phyloP scores from a whole-genome alignment of 306 rosid species.

The Bauhinia variegata region DNA sequence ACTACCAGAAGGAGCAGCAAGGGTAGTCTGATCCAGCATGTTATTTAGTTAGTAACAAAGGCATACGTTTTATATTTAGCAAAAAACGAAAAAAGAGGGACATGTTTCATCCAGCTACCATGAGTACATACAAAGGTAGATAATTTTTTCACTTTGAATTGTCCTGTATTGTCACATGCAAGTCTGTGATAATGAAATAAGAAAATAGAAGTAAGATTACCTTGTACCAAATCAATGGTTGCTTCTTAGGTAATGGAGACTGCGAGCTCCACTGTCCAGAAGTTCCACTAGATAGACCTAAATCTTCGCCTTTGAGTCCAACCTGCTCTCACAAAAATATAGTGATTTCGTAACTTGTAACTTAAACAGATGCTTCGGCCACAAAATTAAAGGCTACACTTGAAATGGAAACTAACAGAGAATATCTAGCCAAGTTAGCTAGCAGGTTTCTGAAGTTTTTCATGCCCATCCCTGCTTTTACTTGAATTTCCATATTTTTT shows the following conservation, averaged over 20 bases:
- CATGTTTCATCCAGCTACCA: neutral
- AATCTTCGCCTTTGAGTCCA: constrained; percentile 83
- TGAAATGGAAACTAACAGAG: no score
- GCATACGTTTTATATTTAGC: neutral
- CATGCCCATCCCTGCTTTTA: no score
- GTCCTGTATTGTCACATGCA: neutral
- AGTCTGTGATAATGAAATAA: neutral
- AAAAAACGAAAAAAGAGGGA: neutral
- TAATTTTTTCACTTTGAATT: neutral
- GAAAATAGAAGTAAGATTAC: constrained; percentile 38
- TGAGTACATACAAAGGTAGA: no score
- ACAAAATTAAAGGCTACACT: no score
- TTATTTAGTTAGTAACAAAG: constrained; percentile 35
- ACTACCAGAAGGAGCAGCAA: constrained; percentile 66
- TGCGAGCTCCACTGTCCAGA: constrained; percentile 71
- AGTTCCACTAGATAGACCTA: constrained; percentile 61
- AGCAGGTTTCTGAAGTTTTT: no score
- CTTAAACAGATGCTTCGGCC: no score
- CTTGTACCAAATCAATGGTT: constrained; percentile 95
- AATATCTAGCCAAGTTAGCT: no score
- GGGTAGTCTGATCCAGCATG: constrained; percentile 60
- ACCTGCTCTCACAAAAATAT: constrained; percentile 53
- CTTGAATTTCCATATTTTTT: no score
- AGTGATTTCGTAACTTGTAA: constrained; percentile 2
- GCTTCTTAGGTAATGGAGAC: constrained; percentile 68